A percentile compares a stretch with the other conserved stretches of the same genome.
Conservation (phyloP, 257 asterid genomes). For the Penstemon barbatus region DNA sequence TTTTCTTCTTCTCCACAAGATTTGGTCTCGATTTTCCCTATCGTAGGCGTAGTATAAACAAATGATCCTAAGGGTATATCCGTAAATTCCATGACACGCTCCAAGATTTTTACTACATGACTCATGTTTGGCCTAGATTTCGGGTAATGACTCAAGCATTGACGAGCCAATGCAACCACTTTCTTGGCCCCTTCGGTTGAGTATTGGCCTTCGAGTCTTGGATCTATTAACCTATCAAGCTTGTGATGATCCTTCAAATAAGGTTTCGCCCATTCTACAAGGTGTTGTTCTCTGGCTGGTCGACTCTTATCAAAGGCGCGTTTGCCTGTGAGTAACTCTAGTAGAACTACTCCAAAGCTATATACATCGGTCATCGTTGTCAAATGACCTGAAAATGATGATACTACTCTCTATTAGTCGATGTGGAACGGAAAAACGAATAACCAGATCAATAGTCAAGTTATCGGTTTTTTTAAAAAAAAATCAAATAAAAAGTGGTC, state of each 20-base stretch:
- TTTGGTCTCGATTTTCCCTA: slow-evolving; percentile 22
- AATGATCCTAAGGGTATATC: slow-evolving; percentile 59
- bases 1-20: slow-evolving; percentile 23
- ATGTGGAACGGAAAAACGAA: no score
- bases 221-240: slow-evolving; percentile 60
- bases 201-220: slow-evolving; percentile 72
- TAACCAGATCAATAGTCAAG: no score
- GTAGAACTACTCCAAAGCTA: slow-evolving; percentile 72
- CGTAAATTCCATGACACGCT: slow-evolving; percentile 39
- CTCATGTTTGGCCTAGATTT: slow-evolving; percentile 71
- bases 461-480: no score
- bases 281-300: slow-evolving; percentile 48
- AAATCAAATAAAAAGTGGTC: no score
- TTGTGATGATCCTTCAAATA: slow-evolving; percentile 63
- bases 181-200: slow-evolving; percentile 64
- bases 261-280: slow-evolving; percentile 84
- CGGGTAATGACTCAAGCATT: slow-evolving; percentile 55
- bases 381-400: slow-evolving; percentile 56
- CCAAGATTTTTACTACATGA: slow-evolving; percentile 54
- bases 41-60: slow-evolving; percentile 48
- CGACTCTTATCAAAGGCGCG: slow-evolving; percentile 59
- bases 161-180: slow-evolving; percentile 66
- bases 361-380: slow-evolving; percentile 76
- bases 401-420: no score
- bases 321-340: slow-evolving; percentile 69